Base-by-base conservation (phyloP, 305 asterid genomes). In the Galium porrigens region DNA sequence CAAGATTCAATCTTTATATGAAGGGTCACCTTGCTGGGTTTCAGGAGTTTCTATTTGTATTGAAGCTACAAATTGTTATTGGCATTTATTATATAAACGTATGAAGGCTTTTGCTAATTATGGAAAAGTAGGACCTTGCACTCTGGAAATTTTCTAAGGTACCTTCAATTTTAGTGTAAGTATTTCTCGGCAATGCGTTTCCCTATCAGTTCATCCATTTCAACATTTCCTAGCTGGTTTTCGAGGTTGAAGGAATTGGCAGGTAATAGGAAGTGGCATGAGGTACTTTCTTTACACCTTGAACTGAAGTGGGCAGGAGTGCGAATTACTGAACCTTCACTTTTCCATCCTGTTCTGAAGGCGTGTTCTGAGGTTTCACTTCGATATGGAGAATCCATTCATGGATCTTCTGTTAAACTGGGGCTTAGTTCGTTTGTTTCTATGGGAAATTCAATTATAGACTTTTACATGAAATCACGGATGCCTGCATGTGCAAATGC, bases 381-480 rank as follows among this genome's bases (percentile, higher is more conserved):
- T 70, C 30, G 52, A 69, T 75, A 73, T 29, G 91, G 96, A 32
- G 60, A 68, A 39, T 79, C 89, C 58, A 76, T 88, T 66, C 96
- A 88, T 64, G 82, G 86, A 25, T 83, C 87, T 65, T 37, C 78
- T 58, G 60, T 85, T 66, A 90, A 90, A 80, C 84, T 69, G 66
- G 97, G 95, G 46, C 81, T 88, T 37, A 71, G 73, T 46, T 73
- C 87, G 3, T 84, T 74, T 77, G 72, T 77, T 67, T 77, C 88
- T 1, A 74, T 84, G 59, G 77, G 79, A 48, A 90, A 90, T 76
- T 88, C 97, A 49, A 55, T 88, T 27, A 74, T 90, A 69, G 87
- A 90, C 75, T 88, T 84, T 61, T 90, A 90, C 64, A 73, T 82
- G 41, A 90, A 90, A 80, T 82, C 86, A 41, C 88, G 94, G 60